A percentile compares a stretch with the other conserved stretches of the same genome.
phyloP scores from a whole-genome alignment of 768 basidiomycete genomes.

The Tricholoma matsutake region DNA sequence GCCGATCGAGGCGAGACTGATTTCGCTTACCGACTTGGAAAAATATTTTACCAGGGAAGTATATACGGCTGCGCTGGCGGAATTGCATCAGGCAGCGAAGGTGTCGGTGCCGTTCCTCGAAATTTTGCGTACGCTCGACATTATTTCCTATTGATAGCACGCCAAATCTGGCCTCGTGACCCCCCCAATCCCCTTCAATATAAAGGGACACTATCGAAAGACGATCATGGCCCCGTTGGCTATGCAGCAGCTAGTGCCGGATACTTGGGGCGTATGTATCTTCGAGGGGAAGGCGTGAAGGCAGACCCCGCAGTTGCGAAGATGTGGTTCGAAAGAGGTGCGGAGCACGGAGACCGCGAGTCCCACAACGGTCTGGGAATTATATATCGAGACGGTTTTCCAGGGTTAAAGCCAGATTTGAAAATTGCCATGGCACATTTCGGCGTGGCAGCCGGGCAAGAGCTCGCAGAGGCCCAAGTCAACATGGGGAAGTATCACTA shows the following conservation, averaged over 20 bases:
- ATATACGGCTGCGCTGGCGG: slow-evolving; percentile 81
- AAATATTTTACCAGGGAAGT: slow-evolving; percentile 94
- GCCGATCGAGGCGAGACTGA: slow-evolving; percentile 88
- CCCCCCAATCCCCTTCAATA: slow-evolving; percentile 52
- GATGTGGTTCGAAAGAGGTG: slow-evolving; percentile 94
- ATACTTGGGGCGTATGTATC: slow-evolving; percentile 90
- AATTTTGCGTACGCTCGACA: slow-evolving; percentile 72
- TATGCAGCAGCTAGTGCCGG: slow-evolving; percentile 81
- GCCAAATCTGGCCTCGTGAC: slow-evolving; percentile 87
- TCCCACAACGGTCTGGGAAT: slow-evolving; percentile 89
- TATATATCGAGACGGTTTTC: slow-evolving; percentile 87
- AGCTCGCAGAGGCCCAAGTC: slow-evolving; percentile 90
- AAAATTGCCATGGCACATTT: slow-evolving; percentile 69
- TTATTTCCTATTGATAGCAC: slow-evolving; percentile 84
- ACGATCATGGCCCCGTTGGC: slow-evolving; percentile 47
- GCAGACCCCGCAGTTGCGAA: slow-evolving; percentile 72
- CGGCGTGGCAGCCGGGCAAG: slow-evolving; percentile 75
- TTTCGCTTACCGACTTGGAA: slow-evolving; percentile 90
- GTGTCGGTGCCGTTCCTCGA: slow-evolving; percentile 84
- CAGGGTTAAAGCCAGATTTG: slow-evolving; percentile 59
- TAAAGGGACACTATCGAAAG: slow-evolving; percentile 41
- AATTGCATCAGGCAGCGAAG: slow-evolving; percentile 83
- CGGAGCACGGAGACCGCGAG: slow-evolving; percentile 78
- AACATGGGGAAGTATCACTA: slow-evolving; percentile 84
- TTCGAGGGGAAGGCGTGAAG: slow-evolving; percentile 90